Evolutionary conservation across 2,329 filamentous ascomycete genomes (phyloP), one percentile per base, ranked within the genome.

Genomic region (Apiospora rasikravindrae): DNA sequence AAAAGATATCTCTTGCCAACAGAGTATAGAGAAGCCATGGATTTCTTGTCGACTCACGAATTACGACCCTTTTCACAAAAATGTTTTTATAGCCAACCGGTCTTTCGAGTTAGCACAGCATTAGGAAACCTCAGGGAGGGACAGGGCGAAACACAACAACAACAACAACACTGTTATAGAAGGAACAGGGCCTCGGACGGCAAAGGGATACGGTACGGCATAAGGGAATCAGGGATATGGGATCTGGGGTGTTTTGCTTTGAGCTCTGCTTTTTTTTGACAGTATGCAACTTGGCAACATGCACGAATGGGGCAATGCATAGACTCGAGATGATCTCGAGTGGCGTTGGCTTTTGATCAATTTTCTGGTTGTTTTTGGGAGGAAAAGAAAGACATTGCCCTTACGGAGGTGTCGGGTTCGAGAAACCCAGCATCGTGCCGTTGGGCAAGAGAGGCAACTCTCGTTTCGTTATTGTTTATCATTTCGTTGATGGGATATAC

Each of bases 391-490:
- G 57, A 64, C 29, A 64, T 14, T 64, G 33, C 22, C 57, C 33
- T 8, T 8, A 10, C 24, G 57, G 33, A 64, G 57, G 11, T 64
- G 33, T 14, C 57, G 33, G 57, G 57, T 10, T 33, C 57, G 22
- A 64, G 57, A 13, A 64, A 29, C 57, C 33, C 33, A 33, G 33
- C 57, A 64, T 64, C 57, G 11, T 40, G 10, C 33, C 8, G 13
- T 40, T n/a, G 33, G 57, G 57, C 57, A 22, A 69, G 70, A 61
- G 70, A 47, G 70, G 70, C 70, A 45, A 71, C 70, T 69, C 70
- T 71, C 70, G 61, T 29, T 71, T 70, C 16, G 44, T 29, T 33
- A 33, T 22, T 45, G 42, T 51, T 47, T 29, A 57, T 24, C 67
- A 45, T n/a, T 29, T 69, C 16, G 67, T 47, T 49, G 33, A 33